phyloP scores from a whole-genome alignment of 805 yeast species.

The Candida coquimbonensis region DNA sequence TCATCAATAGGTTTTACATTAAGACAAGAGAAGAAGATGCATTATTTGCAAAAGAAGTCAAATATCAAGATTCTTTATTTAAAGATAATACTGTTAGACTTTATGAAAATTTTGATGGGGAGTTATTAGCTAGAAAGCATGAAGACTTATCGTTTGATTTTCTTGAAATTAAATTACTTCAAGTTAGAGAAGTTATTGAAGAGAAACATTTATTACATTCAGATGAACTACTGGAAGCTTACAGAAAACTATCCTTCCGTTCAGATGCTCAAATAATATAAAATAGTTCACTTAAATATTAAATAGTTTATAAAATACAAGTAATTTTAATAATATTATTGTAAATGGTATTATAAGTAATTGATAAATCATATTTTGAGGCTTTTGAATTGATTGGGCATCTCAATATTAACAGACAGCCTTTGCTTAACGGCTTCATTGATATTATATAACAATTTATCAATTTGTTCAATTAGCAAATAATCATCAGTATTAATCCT shows the following conservation, averaged over 20 bases:
- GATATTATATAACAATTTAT: slow-evolving; percentile 27
- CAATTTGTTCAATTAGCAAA: slow-evolving; percentile 54
- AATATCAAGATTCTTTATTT: not conserved
- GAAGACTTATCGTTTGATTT: too few species aligned
- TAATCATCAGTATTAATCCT: slow-evolving; percentile 46
- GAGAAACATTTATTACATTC: too few species aligned
- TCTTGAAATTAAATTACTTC: too few species aligned
- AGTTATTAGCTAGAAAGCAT: too few species aligned
- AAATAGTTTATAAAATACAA: too few species aligned
- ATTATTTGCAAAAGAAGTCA: not conserved
- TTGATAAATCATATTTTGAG: not conserved
- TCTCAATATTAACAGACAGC: not conserved
- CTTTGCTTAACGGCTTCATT: slow-evolving; percentile 15
- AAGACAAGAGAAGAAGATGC: not conserved
- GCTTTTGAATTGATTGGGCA: slow-evolving; percentile 2
- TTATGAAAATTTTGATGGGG: too few species aligned
- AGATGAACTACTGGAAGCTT: too few species aligned
- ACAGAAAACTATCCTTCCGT: too few species aligned
- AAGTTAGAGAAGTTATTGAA: not conserved
- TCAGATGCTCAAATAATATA: too few species aligned
- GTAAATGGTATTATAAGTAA: too few species aligned
- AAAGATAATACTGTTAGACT: not conserved
- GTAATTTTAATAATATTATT: too few species aligned
- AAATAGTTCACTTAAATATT: too few species aligned
- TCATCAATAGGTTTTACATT: not conserved